Evolutionary conservation across 306 rosid genomes (phyloP), one percentile per base, ranked within the genome.

Genomic region (Dalbergia cochinchinensis): DNA sequence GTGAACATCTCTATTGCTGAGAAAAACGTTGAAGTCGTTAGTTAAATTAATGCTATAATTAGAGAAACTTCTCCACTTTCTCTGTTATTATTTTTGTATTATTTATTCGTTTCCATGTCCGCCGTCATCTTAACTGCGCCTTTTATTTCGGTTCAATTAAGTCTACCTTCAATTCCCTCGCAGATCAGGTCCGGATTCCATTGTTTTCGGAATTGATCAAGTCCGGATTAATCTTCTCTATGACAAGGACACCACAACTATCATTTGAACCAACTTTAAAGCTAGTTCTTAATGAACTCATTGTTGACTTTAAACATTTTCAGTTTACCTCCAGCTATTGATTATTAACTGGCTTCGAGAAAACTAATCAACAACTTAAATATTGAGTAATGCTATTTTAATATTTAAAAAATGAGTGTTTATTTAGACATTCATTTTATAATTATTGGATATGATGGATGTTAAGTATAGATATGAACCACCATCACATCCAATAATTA

Each of bases 231-330:
- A n/a, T 65, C 16, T 50, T 15, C 64, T 11, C 26, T 0, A 53
- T 65, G 85, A 80, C 58, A 71, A 22, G 8, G 69, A 81, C 11
- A 47, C 26, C 42, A 18, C 78, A 77, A 44, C 85, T n/a, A 41
- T 18, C 41, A 51, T 67, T 59, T 57, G 44, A 82, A 58, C 42
- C 11, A 79, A 61, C 77, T 16, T 12, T 14, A 53, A 19, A 73
- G 44, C 18, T 12, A 57, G 50, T 33, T 39, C 0, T 35, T 47
- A 41, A 22, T 5, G 35, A 19, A 57, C 6, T 65, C 63, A 54
- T 58, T 11, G 44, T 44, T 5, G 60, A 72, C 39, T n/a, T 53
- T 14, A 39, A 15, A 19, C 78, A 69, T 26, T 37, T 22, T 70
- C n/a, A 61, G 13, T 69, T 62, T 33, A 57, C 11, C 10, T 65